phyloP scores from a whole-genome alignment of 2,329 filamentous ascomycete genomes.

The Aureobasidium zeae region DNA sequence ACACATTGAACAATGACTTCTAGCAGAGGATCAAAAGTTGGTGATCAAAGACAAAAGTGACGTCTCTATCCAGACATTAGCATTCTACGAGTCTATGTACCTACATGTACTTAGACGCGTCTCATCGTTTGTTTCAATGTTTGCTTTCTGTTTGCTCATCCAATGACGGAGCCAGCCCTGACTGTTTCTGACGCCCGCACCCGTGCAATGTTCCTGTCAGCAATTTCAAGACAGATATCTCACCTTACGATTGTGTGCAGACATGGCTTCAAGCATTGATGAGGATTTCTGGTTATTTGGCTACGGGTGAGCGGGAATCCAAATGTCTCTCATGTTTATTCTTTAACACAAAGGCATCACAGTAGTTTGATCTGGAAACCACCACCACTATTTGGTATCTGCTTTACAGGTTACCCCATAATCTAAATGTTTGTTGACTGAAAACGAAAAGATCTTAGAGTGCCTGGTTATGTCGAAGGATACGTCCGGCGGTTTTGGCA shows the following conservation, averaged over 20 bases:
- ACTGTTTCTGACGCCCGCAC: no score
- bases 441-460: constrained; percentile 61
- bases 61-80: no score
- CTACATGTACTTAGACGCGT: no score
- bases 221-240: no score
- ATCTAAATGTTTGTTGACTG: constrained; percentile 10
- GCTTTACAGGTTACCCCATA: background rate
- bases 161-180: no score
- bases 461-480: constrained; percentile 84
- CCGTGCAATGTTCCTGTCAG: background rate
- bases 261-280: background rate
- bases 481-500: constrained; percentile 98
- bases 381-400: constrained; percentile 81
- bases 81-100: no score
- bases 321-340: background rate
- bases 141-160: constrained; percentile 6
- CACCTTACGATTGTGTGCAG: background rate
- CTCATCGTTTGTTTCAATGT: background rate
- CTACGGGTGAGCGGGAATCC: constrained; percentile 78
- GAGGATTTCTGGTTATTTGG: constrained; percentile 87
- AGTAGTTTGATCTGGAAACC: constrained; percentile 98
- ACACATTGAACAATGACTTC: no score
- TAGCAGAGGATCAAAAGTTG: no score
- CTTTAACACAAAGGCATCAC: constrained; percentile 45
- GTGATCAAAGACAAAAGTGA: no score